Conservation (phyloP, 176 grass and related monocot genomes). For the Rhynchospora pubera region DNA sequence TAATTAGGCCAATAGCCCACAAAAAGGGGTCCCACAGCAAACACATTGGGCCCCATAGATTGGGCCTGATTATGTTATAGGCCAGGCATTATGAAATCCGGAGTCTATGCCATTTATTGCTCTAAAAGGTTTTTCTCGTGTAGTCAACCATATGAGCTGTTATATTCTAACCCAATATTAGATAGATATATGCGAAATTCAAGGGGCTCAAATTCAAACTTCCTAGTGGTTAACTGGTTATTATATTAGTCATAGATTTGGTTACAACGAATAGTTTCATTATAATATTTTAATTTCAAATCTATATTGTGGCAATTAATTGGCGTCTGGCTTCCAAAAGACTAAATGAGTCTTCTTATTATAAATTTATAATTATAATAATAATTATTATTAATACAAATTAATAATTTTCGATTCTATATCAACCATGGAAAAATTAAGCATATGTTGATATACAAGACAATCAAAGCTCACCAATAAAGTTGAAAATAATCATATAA, state of each 20-base stretch:
- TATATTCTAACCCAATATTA: not conserved
- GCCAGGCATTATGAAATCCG: not conserved
- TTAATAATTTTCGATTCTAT: not conserved
- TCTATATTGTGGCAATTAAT: not conserved
- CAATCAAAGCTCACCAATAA: not conserved
- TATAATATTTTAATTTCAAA: not conserved
- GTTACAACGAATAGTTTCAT: not conserved
- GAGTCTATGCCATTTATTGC: constrained; percentile 9
- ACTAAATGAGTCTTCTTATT: no score
- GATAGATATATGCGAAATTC: not conserved
- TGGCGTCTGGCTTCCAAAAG: not conserved
- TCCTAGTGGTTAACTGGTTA: not conserved
- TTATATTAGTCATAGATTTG: not conserved
- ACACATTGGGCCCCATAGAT: not conserved
- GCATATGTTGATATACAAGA: not conserved
- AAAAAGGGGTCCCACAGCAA: not conserved
- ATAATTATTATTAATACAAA: no score
- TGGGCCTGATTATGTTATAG: not conserved
- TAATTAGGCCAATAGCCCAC: not conserved
- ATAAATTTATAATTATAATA: no score
- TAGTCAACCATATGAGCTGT: constrained; percentile 13
- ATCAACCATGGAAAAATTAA: not conserved
- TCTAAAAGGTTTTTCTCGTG: constrained; percentile 6
- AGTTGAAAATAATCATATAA: not conserved
- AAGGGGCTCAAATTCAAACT: not conserved